A percentile compares a stretch with the other conserved stretches of the same genome.
These are phyloP conservation scores for Cercospora nicotianae DNA, from an alignment of 2,329 filamentous ascomycete species.

Conservation along the genomic window DNA sequence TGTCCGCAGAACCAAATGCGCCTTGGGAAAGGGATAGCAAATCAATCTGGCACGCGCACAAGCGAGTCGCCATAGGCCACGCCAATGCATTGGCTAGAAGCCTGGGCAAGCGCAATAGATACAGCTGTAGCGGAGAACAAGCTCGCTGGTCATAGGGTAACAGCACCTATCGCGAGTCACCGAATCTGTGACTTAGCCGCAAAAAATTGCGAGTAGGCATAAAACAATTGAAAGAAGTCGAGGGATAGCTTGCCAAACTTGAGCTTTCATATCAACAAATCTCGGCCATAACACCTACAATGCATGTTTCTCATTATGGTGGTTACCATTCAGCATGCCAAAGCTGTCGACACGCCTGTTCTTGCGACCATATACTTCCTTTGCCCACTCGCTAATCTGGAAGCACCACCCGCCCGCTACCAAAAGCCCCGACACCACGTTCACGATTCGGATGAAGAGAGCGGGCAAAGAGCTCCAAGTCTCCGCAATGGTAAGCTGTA, in stretches of 20 bases:
- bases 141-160: background rate
- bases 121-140: background rate
- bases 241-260: constrained; percentile 40
- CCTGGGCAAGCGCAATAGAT: background rate
- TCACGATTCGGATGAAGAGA: constrained; percentile 79
- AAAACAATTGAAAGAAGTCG: background rate
- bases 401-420: constrained; percentile 94
- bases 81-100: background rate
- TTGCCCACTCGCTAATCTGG: constrained; percentile 75
- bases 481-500: constrained; percentile 82
- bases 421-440: constrained; percentile 85
- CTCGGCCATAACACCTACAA: constrained; percentile 38
- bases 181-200: background rate
- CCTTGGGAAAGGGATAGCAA: background rate
- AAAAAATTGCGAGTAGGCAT: background rate
- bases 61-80: background rate
- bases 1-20: background rate
- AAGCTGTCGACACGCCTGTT: constrained; percentile 25
- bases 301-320: constrained; percentile 25
- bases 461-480: constrained; percentile 71
- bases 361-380: constrained; percentile 41
- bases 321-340: constrained; percentile 28
- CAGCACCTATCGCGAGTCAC: background rate
- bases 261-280: constrained; percentile 53
- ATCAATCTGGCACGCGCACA: background rate